phyloP scores from a whole-genome alignment of 192 early-diverging fungal species.

The Backusella circina region DNA sequence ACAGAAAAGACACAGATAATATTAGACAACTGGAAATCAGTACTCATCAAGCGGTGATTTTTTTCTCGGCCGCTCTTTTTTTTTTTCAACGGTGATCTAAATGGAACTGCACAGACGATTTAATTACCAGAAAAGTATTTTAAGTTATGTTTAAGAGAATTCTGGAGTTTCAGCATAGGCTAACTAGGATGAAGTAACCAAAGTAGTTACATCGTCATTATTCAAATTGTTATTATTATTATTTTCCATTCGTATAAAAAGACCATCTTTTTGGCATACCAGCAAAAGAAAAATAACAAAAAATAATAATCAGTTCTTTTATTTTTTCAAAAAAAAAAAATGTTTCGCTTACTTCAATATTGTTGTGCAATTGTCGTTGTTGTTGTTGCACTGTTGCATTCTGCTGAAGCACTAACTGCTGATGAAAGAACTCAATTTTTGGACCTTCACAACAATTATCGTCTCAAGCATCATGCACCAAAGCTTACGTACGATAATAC shows the following conservation, averaged over 20 bases:
- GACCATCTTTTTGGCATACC: background rate
- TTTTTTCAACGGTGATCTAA: too few species aligned
- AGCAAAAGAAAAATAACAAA: background rate
- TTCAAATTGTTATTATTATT: background rate
- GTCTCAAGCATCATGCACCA: slow-evolving; percentile 32
- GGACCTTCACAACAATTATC: slow-evolving; percentile 38
- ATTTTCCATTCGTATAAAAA: background rate
- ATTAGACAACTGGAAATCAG: too few species aligned
- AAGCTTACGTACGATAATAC: slow-evolving; percentile 36
- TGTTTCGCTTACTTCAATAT: background rate
- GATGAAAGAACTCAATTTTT: slow-evolving; percentile 1
- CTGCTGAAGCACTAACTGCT: background rate
- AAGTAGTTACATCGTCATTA: background rate
- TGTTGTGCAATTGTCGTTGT: background rate
- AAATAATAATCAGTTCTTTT: too few species aligned
- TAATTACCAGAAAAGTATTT: too few species aligned
- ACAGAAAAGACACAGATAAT: too few species aligned
- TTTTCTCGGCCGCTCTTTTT: too few species aligned
- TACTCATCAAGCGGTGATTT: too few species aligned
- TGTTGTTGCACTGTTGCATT: background rate
- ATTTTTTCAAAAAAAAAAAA: background rate
- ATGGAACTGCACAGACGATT: too few species aligned
- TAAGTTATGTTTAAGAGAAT: background rate
- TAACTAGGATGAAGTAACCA: background rate
- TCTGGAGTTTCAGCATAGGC: background rate